Conservation (phyloP, 345 rosid species). For the Cochlearia excelsa region DNA sequence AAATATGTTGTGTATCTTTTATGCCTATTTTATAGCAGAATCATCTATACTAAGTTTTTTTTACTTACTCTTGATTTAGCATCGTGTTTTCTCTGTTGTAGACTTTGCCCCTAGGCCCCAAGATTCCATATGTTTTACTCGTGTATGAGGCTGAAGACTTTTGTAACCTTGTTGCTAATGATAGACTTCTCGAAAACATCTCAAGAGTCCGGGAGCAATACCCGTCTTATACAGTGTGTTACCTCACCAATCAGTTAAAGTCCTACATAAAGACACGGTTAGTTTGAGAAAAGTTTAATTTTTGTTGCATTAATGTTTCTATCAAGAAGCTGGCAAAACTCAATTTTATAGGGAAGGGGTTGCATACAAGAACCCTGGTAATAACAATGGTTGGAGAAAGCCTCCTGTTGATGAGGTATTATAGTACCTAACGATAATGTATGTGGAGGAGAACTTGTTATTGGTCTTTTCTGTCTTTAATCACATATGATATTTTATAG, state of each 20-base stretch:
- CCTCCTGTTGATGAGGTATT: conserved; percentile 88
- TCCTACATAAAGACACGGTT: conserved; percentile 77
- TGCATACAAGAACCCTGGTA: conserved; percentile 66
- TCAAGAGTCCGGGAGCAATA: conserved; percentile 53
- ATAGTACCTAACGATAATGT: conserved; percentile 16
- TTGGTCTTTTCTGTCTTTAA: conserved; percentile 1
- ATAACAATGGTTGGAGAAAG: conserved; percentile 47
- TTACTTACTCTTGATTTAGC: background rate
- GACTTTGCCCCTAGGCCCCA: conserved; percentile 50
- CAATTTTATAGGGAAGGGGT: conserved; percentile 62
- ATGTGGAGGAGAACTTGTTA: background rate
- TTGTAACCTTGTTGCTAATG: conserved; percentile 63
- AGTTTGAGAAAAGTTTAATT: conserved; percentile 23
- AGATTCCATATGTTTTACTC: conserved; percentile 56
- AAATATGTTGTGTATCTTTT: too few relatives aligned
- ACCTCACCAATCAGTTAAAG: conserved; percentile 74
- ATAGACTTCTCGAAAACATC: conserved; percentile 53
- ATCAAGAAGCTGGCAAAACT: conserved; percentile 17
- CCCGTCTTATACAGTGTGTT: conserved; percentile 83
- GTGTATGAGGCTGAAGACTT: conserved; percentile 79
- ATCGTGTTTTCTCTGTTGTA: conserved; percentile 41
- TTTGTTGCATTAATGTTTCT: background rate
- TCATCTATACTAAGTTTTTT: too few relatives aligned
- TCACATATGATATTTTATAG: conserved; percentile 35
- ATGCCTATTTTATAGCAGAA: too few relatives aligned